Conservation (phyloP, 176 grass and related monocot genomes). For the Oryza punctata region DNA sequence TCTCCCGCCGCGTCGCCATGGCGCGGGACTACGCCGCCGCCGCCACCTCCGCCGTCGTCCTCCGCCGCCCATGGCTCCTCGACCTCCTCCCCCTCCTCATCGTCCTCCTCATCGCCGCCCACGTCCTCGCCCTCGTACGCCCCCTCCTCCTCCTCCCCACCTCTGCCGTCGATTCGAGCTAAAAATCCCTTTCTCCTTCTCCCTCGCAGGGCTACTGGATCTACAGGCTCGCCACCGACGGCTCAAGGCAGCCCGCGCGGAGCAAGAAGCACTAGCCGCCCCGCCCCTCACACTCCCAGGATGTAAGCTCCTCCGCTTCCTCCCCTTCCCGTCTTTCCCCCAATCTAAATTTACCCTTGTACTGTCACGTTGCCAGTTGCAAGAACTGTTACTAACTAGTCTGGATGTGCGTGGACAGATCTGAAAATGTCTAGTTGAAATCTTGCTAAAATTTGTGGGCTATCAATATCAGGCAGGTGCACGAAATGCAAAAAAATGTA, state of each 20-base stretch:
- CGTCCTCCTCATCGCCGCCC: conserved; percentile 90
- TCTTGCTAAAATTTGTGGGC: neutral
- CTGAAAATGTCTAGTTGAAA: neutral
- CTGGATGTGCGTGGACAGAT: neutral
- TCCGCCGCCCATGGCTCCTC: conserved; percentile 67
- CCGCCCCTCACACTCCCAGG: neutral
- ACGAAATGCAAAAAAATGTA: neutral
- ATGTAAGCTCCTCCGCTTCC: conserved; percentile 20
- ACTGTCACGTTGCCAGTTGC: neutral
- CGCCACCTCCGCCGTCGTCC: conserved; percentile 18
- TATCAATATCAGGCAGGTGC: neutral
- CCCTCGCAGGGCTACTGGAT: conserved; percentile 84
- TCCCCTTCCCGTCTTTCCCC: neutral
- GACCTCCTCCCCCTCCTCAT: conserved; percentile 75
- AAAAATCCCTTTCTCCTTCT: conserved; percentile 1
- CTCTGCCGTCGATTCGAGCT: neutral
- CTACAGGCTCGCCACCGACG: conserved; percentile 82
- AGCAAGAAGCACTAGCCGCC: conserved; percentile 71
- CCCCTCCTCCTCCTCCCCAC: neutral
- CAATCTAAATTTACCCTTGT: neutral
- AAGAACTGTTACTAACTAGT: neutral
- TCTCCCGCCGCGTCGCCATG: conserved; percentile 61
- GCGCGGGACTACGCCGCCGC: conserved; percentile 22
- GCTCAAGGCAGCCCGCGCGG: conserved; percentile 56
- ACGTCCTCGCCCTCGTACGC: conserved; percentile 84